These are phyloP conservation scores for Hemisphaericaspora subhashii DNA, from an alignment of 1,139 yeast species.

Conservation along the genomic window DNA sequence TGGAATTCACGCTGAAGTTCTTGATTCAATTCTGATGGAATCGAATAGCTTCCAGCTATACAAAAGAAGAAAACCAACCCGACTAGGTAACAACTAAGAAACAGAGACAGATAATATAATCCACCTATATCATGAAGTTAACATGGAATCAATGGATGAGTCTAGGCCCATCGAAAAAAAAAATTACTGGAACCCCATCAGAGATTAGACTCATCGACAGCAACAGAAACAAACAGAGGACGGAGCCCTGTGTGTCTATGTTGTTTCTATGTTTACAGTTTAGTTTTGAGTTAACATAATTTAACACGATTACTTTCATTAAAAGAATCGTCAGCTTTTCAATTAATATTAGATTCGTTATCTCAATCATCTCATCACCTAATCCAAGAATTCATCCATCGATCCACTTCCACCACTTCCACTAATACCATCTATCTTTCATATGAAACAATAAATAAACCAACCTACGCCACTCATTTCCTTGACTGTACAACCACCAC, in stretches of 20 bases:
- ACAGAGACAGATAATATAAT: no score
- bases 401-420: slow-evolving; percentile 21
- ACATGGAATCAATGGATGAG: no score
- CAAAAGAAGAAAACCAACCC: no score
- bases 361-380: slow-evolving; percentile 64
- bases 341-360: slow-evolving; percentile 67
- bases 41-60: slow-evolving; percentile 34
- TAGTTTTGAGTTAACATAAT: no score
- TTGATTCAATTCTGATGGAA: slow-evolving; percentile 27
- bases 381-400: slow-evolving; percentile 55
- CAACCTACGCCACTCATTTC: slow-evolving; percentile 49
- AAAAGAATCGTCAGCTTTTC: slow-evolving; percentile 72
- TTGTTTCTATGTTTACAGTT: no score
- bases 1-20: slow-evolving; percentile 28
- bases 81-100: no score
- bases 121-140: no score
- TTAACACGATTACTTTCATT: slow-evolving; percentile 65
- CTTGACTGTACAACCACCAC: slow-evolving; percentile 42
- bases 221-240: no score
- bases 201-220: no score
- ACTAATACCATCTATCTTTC: slow-evolving; percentile 59
- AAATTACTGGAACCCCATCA: no score
- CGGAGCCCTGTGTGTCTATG: no score
- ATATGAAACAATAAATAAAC: slow-evolving; percentile 59
- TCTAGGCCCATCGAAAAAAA: no score